These are phyloP conservation scores for Elsinoe perseae DNA, from an alignment of 2,329 filamentous ascomycete species.

Conservation along the genomic window DNA sequence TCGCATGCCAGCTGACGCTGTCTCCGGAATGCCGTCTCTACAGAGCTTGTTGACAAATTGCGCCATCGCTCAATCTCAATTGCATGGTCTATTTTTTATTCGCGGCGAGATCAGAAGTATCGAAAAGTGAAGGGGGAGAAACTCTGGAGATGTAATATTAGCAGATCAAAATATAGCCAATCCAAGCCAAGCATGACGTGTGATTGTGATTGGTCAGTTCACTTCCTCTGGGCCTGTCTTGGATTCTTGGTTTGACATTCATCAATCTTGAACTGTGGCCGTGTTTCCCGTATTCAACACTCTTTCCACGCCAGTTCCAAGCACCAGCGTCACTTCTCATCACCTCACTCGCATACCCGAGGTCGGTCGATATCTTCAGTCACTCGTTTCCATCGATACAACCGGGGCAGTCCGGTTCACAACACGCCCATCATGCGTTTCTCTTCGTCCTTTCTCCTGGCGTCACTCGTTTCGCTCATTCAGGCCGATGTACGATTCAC, in stretches of 20 bases:
- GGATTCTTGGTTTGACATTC: constrained; percentile 13
- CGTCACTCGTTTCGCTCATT: constrained; percentile 36
- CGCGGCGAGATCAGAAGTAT: constrained; percentile 26
- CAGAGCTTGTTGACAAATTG: constrained; percentile 43
- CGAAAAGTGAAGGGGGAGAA: neutral
- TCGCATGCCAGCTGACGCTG: constrained; percentile 50
- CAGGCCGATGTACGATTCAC: constrained; percentile 50
- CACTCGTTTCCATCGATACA: neutral
- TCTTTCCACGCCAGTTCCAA: neutral
- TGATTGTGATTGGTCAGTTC: neutral
- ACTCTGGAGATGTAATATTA: neutral
- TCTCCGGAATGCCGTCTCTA: constrained; percentile 49
- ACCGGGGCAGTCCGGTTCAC: neutral
- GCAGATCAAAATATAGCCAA: constrained; percentile 8
- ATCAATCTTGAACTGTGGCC: neutral
- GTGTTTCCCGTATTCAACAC: constrained; percentile 2
- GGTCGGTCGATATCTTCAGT: neutral
- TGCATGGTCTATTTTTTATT: constrained; percentile 38
- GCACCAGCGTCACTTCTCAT: neutral
- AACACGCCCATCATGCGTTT: constrained; percentile 20
- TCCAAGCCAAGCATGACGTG: neutral
- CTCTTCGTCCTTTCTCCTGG: constrained; percentile 28
- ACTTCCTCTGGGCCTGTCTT: no score
- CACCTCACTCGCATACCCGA: neutral
- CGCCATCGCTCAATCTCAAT: constrained; percentile 20